phyloP scores from a whole-genome alignment of 2,329 filamentous ascomycete species.

The Colletotrichum echinochloae region DNA sequence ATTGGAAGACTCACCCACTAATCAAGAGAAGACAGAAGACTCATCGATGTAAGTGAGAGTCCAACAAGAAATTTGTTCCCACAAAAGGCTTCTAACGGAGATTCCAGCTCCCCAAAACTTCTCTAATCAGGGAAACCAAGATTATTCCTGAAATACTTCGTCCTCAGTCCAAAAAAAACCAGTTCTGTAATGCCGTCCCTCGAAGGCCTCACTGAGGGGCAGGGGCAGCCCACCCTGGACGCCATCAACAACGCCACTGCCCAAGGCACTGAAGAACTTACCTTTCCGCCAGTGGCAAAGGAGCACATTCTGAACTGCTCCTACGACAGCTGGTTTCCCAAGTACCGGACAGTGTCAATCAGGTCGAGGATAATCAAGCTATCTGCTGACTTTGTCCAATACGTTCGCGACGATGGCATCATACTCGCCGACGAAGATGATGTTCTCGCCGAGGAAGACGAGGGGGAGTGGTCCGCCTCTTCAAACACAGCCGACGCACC shows the following conservation, averaged over 20 bases:
- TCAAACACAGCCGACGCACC: conserved; percentile 28
- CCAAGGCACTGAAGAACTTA: conserved; percentile 54
- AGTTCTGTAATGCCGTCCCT: conserved; percentile 49
- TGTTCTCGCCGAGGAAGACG: conserved; percentile 65
- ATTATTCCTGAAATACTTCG: neutral
- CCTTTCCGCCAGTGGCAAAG: conserved; percentile 86
- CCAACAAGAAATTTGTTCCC: conserved; percentile 3
- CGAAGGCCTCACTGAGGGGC: conserved; percentile 42
- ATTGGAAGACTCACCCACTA: conserved; percentile 36
- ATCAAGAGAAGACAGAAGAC: conserved; percentile 31
- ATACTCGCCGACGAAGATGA: conserved; percentile 80
- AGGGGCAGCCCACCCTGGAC: conserved; percentile 35
- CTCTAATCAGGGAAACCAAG: neutral
- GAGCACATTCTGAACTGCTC: conserved; percentile 95
- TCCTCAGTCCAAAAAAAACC: neutral
- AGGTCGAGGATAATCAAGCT: conserved; percentile 89
- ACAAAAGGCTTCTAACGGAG: neutral
- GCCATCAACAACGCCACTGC: conserved; percentile 31
- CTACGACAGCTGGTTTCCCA: conserved; percentile 91
- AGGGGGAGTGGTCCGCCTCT: conserved; percentile 60
- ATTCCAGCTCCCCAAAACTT: neutral
- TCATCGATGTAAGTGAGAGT: conserved; percentile 38
- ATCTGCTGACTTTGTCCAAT: conserved; percentile 79
- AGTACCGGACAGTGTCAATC: conserved; percentile 80
- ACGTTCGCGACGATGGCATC: conserved; percentile 93